Evolutionary conservation across 139 green algal species (phyloP), one percentile per base, ranked within the genome.

Genomic region (Micractinium conductrix): DNA sequence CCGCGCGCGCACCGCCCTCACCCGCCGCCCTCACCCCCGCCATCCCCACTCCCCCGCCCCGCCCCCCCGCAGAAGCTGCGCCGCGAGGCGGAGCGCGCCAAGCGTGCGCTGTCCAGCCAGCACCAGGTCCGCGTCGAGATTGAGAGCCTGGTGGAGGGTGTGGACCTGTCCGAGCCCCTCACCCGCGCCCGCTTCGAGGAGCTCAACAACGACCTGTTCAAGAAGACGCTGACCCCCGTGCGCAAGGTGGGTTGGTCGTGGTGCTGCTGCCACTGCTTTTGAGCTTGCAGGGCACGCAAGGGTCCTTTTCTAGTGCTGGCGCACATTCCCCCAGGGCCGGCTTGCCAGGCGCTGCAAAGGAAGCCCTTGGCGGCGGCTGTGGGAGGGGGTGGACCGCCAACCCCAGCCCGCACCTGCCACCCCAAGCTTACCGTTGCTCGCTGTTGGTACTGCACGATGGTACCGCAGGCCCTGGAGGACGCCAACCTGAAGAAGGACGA

Each of bases 171-270:
- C 2, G 97, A 99, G 95, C 96, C 97, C 6, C 93, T 99, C 37
- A 99, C 97, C 3, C 93, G 97, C 65, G 97, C 97, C 1, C 94
- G 97, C 45, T 99, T 99, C 83, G 97, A 99, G 93, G 97, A 99
- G 92, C 93, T 99, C 43, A 99, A 99, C 94, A 94, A 93, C 80
- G 97, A 99, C 86, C 93, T 99, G 55, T 99, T 99, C 94, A 94
- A 95, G 84, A 98, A 99, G 93, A 99, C 96, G 33, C 93, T 99
- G 90, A 94, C 92, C 16, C 97, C 97, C 16, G 97, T 99, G 19
- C 96, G 97, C 91, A 95, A 95, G 92, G 92, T 92, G 72, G 75
- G 70, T 1, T 8, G 44, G 33, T 35, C 42, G 17, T 8, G 48
- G 4, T 62, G 42, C 30, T 38, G 35, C 1, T n/a, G n/a, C n/a